Evolutionary conservation across 1,284 basidiomycete species (phyloP).

Genomic region (Trichosporon sp.): DNA sequence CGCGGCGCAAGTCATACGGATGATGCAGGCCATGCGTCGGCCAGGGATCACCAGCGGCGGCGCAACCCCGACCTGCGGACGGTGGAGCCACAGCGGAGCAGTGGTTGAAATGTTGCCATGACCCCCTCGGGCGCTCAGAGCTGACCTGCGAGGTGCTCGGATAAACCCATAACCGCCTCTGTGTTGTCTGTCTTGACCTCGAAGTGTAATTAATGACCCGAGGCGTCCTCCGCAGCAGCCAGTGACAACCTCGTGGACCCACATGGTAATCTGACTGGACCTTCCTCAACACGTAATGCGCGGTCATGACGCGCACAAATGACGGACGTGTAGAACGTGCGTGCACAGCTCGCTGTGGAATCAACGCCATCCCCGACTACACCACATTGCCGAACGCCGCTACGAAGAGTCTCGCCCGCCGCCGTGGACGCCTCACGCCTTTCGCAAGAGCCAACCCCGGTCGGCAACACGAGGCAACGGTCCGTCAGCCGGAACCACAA

Average conservation of each 20-base stretch:
- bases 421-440: neutral
- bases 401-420: neutral
- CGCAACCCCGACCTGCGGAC: neutral
- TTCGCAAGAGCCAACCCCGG: no score
- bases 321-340: neutral
- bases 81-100: neutral
- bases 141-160: neutral
- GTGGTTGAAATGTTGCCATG: neutral
- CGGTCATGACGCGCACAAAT: neutral
- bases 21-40: neutral
- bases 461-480: slow-evolving; percentile 1
- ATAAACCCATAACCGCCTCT: neutral
- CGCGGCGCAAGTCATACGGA: neutral
- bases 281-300: neutral
- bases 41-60: neutral
- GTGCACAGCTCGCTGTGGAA: neutral
- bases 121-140: neutral
- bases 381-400: neutral
- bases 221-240: neutral
- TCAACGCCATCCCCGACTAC: neutral
- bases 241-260: slow-evolving; percentile 1
- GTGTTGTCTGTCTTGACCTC: neutral
- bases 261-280: neutral
- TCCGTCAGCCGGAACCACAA: neutral
- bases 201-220: neutral